Conservation (phyloP, 768 basidiomycete genomes). For the Suillus plorans region DNA sequence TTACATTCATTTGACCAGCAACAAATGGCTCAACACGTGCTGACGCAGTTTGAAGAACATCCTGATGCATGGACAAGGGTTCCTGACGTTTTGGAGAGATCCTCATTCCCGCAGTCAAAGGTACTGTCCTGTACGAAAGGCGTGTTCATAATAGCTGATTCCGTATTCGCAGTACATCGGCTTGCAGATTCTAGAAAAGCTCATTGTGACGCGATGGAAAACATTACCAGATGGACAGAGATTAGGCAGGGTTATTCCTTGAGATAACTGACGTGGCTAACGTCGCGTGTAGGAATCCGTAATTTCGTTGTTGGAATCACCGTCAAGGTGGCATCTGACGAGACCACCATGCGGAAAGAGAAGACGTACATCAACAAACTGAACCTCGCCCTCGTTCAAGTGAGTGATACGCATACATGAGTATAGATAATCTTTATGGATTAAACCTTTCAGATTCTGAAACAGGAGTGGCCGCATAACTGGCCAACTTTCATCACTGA, state of each 20-base stretch:
- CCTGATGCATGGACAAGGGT: constrained; percentile 98
- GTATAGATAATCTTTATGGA: constrained; percentile 7
- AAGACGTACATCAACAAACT: constrained; percentile 96
- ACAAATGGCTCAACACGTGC: constrained; percentile 89
- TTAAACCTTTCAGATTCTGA: constrained; percentile 69
- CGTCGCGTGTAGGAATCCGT: constrained; percentile 66
- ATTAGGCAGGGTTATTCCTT: constrained; percentile 54
- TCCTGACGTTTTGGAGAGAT: constrained; percentile 86
- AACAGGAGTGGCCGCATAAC: constrained; percentile 99
- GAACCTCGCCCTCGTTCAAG: constrained; percentile 94
- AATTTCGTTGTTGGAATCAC: constrained; percentile 95
- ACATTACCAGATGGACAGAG: constrained; percentile 92
- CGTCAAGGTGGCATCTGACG: constrained; percentile 92
- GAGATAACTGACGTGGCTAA: constrained; percentile 12
- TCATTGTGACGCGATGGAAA: constrained; percentile 95
- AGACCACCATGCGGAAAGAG: constrained; percentile 83
- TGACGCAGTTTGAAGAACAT: constrained; percentile 96
- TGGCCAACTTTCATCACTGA: constrained; percentile 98
- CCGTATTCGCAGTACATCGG: constrained; percentile 76
- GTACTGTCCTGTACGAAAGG: constrained; percentile 33
- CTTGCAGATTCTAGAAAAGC: constrained; percentile 93
- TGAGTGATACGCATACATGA: constrained; percentile 31
- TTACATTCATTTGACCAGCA: constrained; percentile 52
- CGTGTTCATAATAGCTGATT: constrained; percentile 11
- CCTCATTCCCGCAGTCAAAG: constrained; percentile 85